Evolutionary conservation across 768 basidiomycete species (phyloP).

Genomic region (Russula ochroleuca): DNA sequence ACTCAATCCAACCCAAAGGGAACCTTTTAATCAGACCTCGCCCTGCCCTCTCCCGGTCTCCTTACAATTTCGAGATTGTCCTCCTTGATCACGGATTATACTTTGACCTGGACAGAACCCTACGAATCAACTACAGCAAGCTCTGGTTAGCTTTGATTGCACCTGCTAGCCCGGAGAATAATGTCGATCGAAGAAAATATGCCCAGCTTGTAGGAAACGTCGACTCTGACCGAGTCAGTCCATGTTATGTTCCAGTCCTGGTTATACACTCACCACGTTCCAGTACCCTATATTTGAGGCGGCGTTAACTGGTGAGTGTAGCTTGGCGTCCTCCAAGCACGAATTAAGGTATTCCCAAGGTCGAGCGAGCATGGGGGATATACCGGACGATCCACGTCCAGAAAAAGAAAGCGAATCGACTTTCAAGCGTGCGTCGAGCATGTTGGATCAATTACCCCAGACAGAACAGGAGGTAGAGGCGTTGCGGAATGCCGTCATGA

Average conservation of each 20-base stretch:
- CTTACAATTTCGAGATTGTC: conserved; percentile 95
- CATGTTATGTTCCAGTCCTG: neutral
- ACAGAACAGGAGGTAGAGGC: conserved; percentile 74
- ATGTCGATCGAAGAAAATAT: conserved; percentile 73
- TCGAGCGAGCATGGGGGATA: conserved; percentile 66
- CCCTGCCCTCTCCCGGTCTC: conserved; percentile 56
- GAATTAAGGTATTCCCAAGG: conserved; percentile 34
- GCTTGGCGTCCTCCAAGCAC: neutral
- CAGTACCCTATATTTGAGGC: conserved; percentile 95
- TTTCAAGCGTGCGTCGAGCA: conserved; percentile 65
- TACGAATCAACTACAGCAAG: conserved; percentile 81
- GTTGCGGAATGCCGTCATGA: conserved; percentile 77
- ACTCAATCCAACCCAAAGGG: conserved; percentile 41
- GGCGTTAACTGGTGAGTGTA: conserved; percentile 68
- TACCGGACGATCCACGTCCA: conserved; percentile 45
- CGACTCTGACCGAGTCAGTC: conserved; percentile 70
- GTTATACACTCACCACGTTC: neutral
- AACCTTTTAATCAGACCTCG: conserved; percentile 88
- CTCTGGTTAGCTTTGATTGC: conserved; percentile 89
- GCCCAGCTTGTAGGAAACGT: conserved; percentile 91
- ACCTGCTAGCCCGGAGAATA: conserved; percentile 58
- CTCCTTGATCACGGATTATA: conserved; percentile 92
- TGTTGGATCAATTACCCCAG: conserved; percentile 72
- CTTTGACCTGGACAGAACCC: conserved; percentile 77
- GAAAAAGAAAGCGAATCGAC: conserved; percentile 32